These are phyloP conservation scores for Neofusicoccum parvum DNA, from an alignment of 2,329 filamentous ascomycete genomes.

Conservation along the genomic window DNA sequence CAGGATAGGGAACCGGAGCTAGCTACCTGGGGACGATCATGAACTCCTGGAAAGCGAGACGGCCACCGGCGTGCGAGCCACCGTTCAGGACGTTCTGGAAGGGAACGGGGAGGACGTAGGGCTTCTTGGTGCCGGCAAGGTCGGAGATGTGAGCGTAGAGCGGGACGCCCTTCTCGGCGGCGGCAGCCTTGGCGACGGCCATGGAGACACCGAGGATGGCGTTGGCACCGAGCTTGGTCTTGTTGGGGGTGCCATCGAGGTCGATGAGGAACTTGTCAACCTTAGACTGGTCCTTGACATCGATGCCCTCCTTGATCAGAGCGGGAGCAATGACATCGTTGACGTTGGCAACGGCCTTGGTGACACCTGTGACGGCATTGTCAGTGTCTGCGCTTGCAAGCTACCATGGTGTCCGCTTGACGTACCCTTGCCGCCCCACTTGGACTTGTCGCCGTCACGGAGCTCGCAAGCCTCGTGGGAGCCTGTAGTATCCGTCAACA, in stretches of 20 bases:
- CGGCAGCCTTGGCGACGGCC: conserved; percentile 60
- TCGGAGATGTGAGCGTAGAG: conserved; percentile 61
- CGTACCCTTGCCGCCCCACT: conserved; percentile 57
- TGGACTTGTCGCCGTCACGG: conserved; percentile 55
- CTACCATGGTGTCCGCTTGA: background rate
- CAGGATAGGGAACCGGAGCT: background rate
- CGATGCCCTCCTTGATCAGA: conserved; percentile 56
- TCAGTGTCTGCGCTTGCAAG: conserved; percentile 1
- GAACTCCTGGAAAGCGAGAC: conserved; percentile 66
- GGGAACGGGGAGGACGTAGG: conserved; percentile 59
- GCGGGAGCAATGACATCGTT: conserved; percentile 57
- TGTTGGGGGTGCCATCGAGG: conserved; percentile 62
- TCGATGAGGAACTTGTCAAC: conserved; percentile 57
- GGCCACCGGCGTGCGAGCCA: conserved; percentile 95
- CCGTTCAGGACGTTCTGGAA: conserved; percentile 64
- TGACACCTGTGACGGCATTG: conserved; percentile 44
- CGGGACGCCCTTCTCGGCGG: conserved; percentile 57
- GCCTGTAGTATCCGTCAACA: conserved; percentile 32
- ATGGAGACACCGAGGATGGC: conserved; percentile 63
- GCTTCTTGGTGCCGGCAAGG: conserved; percentile 55
- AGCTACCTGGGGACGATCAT: conserved; percentile 55
- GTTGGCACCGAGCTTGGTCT: conserved; percentile 62
- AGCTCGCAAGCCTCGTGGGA: conserved; percentile 58
- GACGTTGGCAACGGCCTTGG: conserved; percentile 59
- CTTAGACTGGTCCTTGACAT: conserved; percentile 57